Base-by-base conservation (phyloP, 805 yeast species). In the Kazachstania africana region DNA sequence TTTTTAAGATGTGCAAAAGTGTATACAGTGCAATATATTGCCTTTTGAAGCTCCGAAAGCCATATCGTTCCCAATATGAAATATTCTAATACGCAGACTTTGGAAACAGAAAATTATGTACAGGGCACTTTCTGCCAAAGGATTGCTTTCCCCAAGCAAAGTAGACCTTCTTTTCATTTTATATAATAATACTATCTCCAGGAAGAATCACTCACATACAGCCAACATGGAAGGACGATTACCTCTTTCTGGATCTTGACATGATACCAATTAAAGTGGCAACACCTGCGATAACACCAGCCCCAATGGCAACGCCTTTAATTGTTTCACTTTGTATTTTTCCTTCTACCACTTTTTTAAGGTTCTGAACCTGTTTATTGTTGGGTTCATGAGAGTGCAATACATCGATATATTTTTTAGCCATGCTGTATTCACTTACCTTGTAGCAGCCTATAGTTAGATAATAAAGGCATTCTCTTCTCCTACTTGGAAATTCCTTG, bases 401-500 rank as follows among this genome's bases (percentile, higher is more conserved):
- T 1, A 80, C 71, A 36, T 87, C 95, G 4, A 83, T 72, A 53
- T 88, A 91, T 42, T 88, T 63, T 45, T 91, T 73, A 3, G 96
- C 84, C 50, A 83, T 81, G 24, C 78, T 60, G 50, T 77, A 85
- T 48, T 91, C 95, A 8, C 94, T 93, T 5, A 84, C 62, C 54
- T 88, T 88, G 56, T 68, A 87, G 32, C 91, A 77, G 0, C 96
- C 97, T 29, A 91, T 63, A 4, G 94, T 70, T 37, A 91, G 60
- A 54, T 91, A 91, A 50, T 84, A 91, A 22, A 91, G 64, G 36
- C 93, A 78, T 53, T 91, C 98, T 35, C 95, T 66, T 46, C 96
- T 71, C 57, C 95, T 70, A 33, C 72, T 69, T 0, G 95, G 88
- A 0, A 79, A 78, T 30, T 74, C 83, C 42, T 78, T 72, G 58